Percentiles rank a stretch among this genome's conserved stretches.
These are phyloP conservation scores for Mariannaea elegans DNA, from an alignment of 2,329 filamentous ascomycete genomes.

Conservation along the genomic window DNA sequence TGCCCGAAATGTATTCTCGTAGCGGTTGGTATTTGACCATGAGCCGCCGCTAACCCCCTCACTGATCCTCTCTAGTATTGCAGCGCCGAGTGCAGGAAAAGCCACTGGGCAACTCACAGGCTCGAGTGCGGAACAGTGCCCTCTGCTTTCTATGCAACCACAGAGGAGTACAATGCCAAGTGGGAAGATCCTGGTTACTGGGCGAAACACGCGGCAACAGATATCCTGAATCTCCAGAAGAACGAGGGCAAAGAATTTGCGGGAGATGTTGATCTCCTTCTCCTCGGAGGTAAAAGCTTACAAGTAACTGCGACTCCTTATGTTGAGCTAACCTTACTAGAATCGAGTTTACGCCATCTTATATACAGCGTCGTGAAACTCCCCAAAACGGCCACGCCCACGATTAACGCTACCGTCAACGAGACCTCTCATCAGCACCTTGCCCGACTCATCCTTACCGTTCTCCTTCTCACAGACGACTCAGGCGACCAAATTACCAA, in stretches of 20 bases:
- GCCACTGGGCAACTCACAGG: conserved; percentile 22
- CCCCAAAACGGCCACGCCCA: conserved; percentile 25
- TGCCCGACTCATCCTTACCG: conserved; percentile 14
- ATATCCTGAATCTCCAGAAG: conserved; percentile 38
- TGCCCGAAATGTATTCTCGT: conserved; percentile 33
- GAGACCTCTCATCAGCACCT: conserved; percentile 3
- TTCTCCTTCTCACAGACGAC: conserved; percentile 25
- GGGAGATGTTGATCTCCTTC: conserved; percentile 31
- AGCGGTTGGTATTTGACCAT: conserved; percentile 23
- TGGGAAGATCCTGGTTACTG: conserved; percentile 21
- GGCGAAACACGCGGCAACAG: conserved; percentile 33
- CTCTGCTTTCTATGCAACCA: no score
- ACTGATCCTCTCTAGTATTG: conserved; percentile 36
- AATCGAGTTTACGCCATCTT: conserved; percentile 34
- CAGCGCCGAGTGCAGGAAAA: conserved; percentile 24
- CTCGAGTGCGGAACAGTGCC: background rate
- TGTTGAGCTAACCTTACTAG: conserved; percentile 21
- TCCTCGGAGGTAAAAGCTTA: conserved; percentile 30
- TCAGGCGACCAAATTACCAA: conserved; percentile 19
- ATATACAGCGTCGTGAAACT: conserved; percentile 37
- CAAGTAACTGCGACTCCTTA: background rate
- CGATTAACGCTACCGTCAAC: conserved; percentile 24
- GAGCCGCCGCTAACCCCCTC: background rate
- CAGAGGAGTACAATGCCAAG: background rate
- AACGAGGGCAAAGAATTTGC: conserved; percentile 39